Base-by-base conservation (phyloP, 805 yeast genomes). In the Saccharomycopsis sp. region DNA sequence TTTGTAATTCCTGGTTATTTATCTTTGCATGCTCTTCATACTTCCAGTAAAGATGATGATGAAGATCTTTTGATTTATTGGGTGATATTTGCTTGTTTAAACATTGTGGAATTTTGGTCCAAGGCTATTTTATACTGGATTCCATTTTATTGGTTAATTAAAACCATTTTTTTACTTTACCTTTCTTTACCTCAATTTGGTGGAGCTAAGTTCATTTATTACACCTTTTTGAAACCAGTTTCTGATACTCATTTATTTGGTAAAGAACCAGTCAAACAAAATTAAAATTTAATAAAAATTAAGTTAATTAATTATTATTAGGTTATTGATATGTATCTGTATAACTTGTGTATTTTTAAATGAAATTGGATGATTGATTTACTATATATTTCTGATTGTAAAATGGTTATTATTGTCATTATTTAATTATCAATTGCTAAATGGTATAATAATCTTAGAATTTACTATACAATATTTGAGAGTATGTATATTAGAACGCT, bases 41-140 rank as follows among this genome's bases (percentile, higher is more conserved):
- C 95, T 18, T 49, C 74, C 8, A 56, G 72, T 14, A 63, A 76
- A 31, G 62, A 65, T 32, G 96, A 89, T 60, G 99, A 92, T 62
- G 77, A 92, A 35, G 79, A 81, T 59, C 74, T 84, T 58, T 73
- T 92, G 56, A 84, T 96, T 12, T 92, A 92, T 70, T 92, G 98
- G 98, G 96, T 92, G 44, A 95, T 92, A n/a, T 92, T 84, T 58
- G 95, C 96, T 13, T 77, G 79, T 53, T 74, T 92, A 66, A 85
- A 79, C 60, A 88, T 92, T 39, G 59, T 86, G 54, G 99, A 92
- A 67, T 92, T 86, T 72, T 92, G 96, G 97, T 79, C 95, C 40
- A 75, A 77, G 55, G 81, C 96, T 28, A 80, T 92, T 53, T 70
- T 89, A 45, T 87, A 87, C 72, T 85, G 96, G 94, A 64, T 92